Evolutionary conservation across 805 yeast genomes (phyloP).

Genomic region (Yamadazyma olivae): DNA sequence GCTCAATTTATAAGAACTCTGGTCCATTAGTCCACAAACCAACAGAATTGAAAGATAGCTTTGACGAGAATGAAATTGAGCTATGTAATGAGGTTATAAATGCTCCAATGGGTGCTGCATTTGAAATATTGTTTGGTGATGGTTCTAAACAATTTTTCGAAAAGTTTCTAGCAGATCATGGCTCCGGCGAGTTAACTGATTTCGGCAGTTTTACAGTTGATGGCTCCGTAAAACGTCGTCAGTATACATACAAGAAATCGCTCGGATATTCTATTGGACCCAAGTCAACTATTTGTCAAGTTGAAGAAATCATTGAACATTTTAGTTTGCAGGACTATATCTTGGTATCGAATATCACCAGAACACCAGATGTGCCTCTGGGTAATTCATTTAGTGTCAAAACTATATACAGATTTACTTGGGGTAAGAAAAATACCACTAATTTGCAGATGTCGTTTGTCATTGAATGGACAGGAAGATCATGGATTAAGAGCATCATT

Average conservation of each 20-base stretch:
- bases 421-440: conserved; percentile 69
- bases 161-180: conserved; percentile 38
- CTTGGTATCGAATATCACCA: conserved; percentile 58
- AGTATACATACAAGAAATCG: conserved; percentile 68
- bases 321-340: conserved; percentile 54
- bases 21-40: conserved; percentile 69
- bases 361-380: conserved; percentile 94
- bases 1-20: conserved; percentile 40
- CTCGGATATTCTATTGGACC: conserved; percentile 87
- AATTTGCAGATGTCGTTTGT: conserved; percentile 62
- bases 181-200: conserved; percentile 44
- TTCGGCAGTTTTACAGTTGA: conserved; percentile 34
- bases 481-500: conserved; percentile 89
- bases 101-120: conserved; percentile 79
- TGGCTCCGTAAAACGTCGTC: conserved; percentile 42
- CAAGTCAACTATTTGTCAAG: conserved; percentile 77
- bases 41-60: conserved; percentile 37
- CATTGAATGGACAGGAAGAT: conserved; percentile 85
- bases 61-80: conserved; percentile 38
- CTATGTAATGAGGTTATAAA: conserved; percentile 48
- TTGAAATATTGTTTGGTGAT: conserved; percentile 66
- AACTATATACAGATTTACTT: conserved; percentile 68
- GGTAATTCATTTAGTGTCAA: conserved; percentile 78
- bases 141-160: conserved; percentile 39
- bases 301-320: conserved; percentile 54